Evolutionary conservation across 441 rosid genomes (phyloP).

Genomic region (Populus hybrid): DNA sequence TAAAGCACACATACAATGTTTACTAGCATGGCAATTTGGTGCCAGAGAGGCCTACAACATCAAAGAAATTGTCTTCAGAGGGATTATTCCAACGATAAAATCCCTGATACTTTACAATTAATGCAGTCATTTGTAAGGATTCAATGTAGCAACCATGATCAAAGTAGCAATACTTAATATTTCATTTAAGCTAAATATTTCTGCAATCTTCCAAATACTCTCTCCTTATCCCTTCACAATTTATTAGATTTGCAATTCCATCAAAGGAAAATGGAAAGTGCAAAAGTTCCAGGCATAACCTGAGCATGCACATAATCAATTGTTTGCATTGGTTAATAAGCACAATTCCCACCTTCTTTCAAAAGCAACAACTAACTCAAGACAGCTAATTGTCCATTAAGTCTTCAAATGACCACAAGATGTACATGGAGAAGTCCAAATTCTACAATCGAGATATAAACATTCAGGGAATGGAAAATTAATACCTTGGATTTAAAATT

Average conservation of each 20-base stretch:
- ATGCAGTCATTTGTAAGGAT: neutral
- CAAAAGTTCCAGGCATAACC: neutral
- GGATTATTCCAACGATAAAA: constrained; percentile 5
- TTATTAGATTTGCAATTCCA: neutral
- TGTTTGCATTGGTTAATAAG: neutral
- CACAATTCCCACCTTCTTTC: neutral
- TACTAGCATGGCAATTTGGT: neutral
- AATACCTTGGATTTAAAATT: constrained; percentile 71
- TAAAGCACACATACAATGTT: neutral
- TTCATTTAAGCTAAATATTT: neutral
- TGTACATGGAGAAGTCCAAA: neutral
- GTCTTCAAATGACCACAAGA: neutral
- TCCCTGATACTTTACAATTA: neutral
- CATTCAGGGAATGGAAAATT: neutral
- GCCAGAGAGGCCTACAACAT: neutral
- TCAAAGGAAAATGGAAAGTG: neutral
- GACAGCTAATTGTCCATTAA: neutral
- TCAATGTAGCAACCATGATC: neutral
- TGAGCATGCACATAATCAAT: neutral
- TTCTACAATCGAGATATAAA: neutral
- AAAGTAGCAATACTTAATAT: neutral
- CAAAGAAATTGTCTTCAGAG: neutral
- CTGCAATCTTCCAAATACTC: neutral
- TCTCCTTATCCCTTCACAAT: neutral
- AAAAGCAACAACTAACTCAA: neutral